Evolutionary conservation across 2,329 filamentous ascomycete species (phyloP).

Genomic region (Sclerotinia borealis): DNA sequence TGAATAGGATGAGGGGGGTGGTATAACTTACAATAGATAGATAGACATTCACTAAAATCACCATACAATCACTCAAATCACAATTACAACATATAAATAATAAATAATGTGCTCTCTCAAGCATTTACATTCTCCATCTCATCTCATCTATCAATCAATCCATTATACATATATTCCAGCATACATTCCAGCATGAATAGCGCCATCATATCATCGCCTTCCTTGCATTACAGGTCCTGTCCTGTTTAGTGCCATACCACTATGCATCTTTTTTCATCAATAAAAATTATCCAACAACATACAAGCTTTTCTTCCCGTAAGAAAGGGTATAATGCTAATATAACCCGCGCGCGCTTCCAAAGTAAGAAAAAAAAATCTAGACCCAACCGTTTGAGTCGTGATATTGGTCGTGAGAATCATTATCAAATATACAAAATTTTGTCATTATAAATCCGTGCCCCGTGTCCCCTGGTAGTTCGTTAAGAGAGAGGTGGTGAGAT

Average conservation of each 20-base stretch:
- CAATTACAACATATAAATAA: too few species aligned
- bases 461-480: not conserved
- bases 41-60: too few species aligned
- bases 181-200: too few species aligned
- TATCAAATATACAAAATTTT: not conserved
- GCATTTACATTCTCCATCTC: too few species aligned
- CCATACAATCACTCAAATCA: too few species aligned
- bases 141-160: too few species aligned
- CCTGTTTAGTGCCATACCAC: not conserved
- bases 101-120: too few species aligned
- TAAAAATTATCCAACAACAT: constrained; percentile 6
- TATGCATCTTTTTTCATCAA: not conserved
- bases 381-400: not conserved
- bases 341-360: not conserved
- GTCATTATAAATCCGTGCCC: not conserved
- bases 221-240: not conserved
- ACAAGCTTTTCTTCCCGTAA: constrained; percentile 8
- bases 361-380: not conserved
- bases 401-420: constrained; percentile 1
- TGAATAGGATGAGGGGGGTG: too few species aligned
- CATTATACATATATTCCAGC: too few species aligned
- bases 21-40: too few species aligned
- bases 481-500: not conserved
- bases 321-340: constrained; percentile 15
- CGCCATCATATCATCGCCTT: too few species aligned